These are phyloP conservation scores for Zelonia costaricensis DNA, from an alignment of 208 protist species.

Conservation along the genomic window DNA sequence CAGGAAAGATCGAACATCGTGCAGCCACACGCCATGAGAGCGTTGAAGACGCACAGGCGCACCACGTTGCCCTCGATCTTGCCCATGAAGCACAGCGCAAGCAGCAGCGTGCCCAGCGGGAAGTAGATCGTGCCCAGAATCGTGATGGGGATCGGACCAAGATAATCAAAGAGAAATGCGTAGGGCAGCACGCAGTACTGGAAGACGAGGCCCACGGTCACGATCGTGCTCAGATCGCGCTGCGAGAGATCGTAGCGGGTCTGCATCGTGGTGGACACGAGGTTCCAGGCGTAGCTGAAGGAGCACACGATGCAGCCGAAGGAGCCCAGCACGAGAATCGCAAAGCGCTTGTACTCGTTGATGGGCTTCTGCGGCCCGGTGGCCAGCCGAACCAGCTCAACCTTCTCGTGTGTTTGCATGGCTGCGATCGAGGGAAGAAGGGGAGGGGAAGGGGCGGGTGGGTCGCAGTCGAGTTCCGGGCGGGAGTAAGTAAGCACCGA, in stretches of 20 bases:
- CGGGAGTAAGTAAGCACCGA: too few relatives aligned
- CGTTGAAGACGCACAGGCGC: constrained; percentile 34
- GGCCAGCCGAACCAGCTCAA: constrained; percentile 21
- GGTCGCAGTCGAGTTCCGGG: too few relatives aligned
- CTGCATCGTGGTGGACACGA: constrained; percentile 41
- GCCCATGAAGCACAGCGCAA: constrained; percentile 49
- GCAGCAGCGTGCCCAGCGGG: constrained; percentile 30
- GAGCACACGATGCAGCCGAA: constrained; percentile 47
- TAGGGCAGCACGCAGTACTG: constrained; percentile 43
- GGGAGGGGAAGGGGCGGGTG: too few relatives aligned
- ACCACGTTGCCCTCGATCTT: constrained; percentile 35
- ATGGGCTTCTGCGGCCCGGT: constrained; percentile 24
- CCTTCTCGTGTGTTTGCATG: constrained; percentile 22
- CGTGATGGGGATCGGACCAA: constrained; percentile 42
- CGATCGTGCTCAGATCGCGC: constrained; percentile 59
- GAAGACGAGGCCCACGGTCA: constrained; percentile 36
- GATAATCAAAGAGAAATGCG: constrained; percentile 51
- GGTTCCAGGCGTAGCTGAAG: constrained; percentile 52
- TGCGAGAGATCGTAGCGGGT: constrained; percentile 43
- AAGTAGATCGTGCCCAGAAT: constrained; percentile 32
- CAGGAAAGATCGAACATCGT: constrained; percentile 42
- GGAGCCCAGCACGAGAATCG: constrained; percentile 31
- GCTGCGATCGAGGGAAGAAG: too few relatives aligned
- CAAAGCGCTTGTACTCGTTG: constrained; percentile 41
- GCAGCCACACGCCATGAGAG: constrained; percentile 26